Evolutionary conservation across 805 yeast genomes (phyloP).

Genomic region (Candida ortonii): DNA sequence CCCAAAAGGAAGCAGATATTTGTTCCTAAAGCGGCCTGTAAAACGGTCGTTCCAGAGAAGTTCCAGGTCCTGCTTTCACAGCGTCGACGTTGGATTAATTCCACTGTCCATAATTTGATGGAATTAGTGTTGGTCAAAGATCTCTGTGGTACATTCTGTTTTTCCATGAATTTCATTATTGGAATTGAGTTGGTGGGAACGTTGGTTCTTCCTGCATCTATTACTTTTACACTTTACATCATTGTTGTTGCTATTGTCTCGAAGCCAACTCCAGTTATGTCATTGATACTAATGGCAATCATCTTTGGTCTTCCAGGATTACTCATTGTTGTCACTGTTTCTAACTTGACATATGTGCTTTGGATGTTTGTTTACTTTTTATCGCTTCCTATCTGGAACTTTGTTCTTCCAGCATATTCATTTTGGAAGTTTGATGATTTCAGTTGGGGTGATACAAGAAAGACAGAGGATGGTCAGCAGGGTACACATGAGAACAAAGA

Average conservation of each 20-base stretch:
- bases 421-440: slow-evolving; percentile 96
- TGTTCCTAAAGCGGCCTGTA: slow-evolving; percentile 88
- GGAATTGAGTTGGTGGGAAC: slow-evolving; percentile 84
- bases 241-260: slow-evolving; percentile 66
- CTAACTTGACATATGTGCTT: slow-evolving; percentile 63
- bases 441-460: slow-evolving; percentile 94
- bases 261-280: slow-evolving; percentile 71
- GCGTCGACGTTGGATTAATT: slow-evolving; percentile 95
- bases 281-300: slow-evolving; percentile 71
- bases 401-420: slow-evolving; percentile 80
- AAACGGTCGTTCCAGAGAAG: slow-evolving; percentile 82
- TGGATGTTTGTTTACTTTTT: slow-evolving; percentile 78
- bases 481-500: slow-evolving; percentile 65
- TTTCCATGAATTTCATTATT: slow-evolving; percentile 92
- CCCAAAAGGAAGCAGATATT: slow-evolving; percentile 86
- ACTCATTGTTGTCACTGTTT: slow-evolving; percentile 75
- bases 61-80: slow-evolving; percentile 81
- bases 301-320: slow-evolving; percentile 85
- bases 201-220: slow-evolving; percentile 83
- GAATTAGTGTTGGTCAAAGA: slow-evolving; percentile 82
- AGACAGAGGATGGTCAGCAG: slow-evolving; percentile 67
- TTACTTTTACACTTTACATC: slow-evolving; percentile 78
- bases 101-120: slow-evolving; percentile 89
- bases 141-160: slow-evolving; percentile 90
- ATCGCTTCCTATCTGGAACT: slow-evolving; percentile 93